Evolutionary conservation across 495 filamentous ascomycete species (phyloP).

Genomic region (Aspergillus sparsus): DNA sequence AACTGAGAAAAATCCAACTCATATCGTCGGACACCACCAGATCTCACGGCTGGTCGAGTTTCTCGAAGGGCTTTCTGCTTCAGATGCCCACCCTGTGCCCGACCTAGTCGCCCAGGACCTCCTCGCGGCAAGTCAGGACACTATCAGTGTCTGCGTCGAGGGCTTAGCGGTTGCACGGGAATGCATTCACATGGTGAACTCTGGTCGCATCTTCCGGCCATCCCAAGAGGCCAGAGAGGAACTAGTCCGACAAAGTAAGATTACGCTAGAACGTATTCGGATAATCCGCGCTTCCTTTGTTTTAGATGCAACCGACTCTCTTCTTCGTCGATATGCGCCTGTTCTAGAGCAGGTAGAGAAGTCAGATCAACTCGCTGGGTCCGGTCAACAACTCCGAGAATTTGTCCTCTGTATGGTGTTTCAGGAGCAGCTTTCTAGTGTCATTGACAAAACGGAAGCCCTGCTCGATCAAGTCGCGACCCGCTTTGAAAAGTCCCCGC

Average conservation of each 20-base stretch:
- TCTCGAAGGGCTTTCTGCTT: slow-evolving; percentile 20
- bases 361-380: background rate
- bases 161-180: slow-evolving; percentile 18
- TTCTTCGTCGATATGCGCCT: slow-evolving; percentile 13
- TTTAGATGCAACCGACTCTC: slow-evolving; percentile 17
- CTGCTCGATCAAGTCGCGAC: slow-evolving; percentile 17
- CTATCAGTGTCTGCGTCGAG: slow-evolving; percentile 21
- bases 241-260: slow-evolving; percentile 13
- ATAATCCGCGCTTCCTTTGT: slow-evolving; percentile 18
- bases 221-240: slow-evolving; percentile 17
- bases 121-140: slow-evolving; percentile 6
- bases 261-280: slow-evolving; percentile 15
- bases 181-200: slow-evolving; percentile 25
- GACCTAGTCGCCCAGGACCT: slow-evolving; percentile 17
- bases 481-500: slow-evolving; percentile 16
- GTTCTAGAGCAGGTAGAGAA: background rate
- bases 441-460: slow-evolving; percentile 19
- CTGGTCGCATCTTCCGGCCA: slow-evolving; percentile 17
- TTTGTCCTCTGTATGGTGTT: slow-evolving; percentile 30
- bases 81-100: slow-evolving; percentile 15
- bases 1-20: slow-evolving; percentile 5
- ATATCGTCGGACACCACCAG: slow-evolving; percentile 25
- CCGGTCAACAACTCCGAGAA: slow-evolving; percentile 1
- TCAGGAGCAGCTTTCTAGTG: slow-evolving; percentile 24
- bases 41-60: slow-evolving; percentile 19